Base-by-base conservation (phyloP, 2,329 filamentous ascomycete genomes). In the Nothophaeocryptopus gaeumannii region DNA sequence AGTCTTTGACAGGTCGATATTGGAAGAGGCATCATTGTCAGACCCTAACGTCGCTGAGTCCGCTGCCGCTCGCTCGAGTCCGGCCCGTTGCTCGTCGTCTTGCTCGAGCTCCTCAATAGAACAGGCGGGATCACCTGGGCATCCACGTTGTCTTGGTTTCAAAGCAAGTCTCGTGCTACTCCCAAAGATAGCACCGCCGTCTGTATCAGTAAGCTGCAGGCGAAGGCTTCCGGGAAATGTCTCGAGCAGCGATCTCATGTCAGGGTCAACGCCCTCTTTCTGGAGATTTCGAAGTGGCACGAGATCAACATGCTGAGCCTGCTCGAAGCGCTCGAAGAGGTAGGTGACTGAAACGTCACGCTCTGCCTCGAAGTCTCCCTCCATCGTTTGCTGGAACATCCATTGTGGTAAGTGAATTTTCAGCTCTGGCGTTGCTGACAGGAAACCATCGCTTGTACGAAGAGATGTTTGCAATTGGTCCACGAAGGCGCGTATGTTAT, bases 291-390 rank as follows among this genome's bases (percentile, higher is more conserved):
- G 39, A 30, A 38, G 9, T 15, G 35, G 35, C 14, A 16, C 35
- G 16, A 38, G 35, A 38, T 50, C 33, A 1, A 56, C 37, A 31
- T 29, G 50, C 36, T 61, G 57, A 5, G 51, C 50, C 32, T 63
- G 59, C 55, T 65, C 63, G 32, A 66, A 60, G 8, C 60, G 52
- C 16, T 64, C 62, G 30, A 65, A 56, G 7, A 63, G 16, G 42
- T 67, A 66, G 12, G 45, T 44, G 12, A 61, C 45, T 2, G 54
- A 16, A 5, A 51, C 26, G 26, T 55, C 54, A 43, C 49, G 16
- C 9, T 39, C 14, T 14, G 30, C 15, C 9, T 36, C 26, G 11
- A 30, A 16, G 13, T 14, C 31, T 12, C 31, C 35, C 5, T 47
- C 13, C 13, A 53, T 34, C 20, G 20, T 26, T 26, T 3, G 3